Base-by-base conservation (phyloP, 2,329 filamentous ascomycete species). In the Raffaelea deltoideospora region DNA sequence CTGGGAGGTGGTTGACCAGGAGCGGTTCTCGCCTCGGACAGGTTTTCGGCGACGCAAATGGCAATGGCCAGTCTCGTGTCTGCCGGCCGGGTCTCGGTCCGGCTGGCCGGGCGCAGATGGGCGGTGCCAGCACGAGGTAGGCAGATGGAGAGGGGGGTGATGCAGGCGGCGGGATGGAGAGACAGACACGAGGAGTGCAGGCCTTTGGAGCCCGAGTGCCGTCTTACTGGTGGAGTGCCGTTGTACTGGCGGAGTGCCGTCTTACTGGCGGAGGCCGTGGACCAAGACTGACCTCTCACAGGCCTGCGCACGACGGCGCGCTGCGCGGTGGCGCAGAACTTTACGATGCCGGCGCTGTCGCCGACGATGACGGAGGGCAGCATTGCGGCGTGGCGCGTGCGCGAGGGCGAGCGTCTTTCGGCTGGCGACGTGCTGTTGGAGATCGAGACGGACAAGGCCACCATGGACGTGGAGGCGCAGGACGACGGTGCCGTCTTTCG, bases 331-430 rank as follows among this genome's bases (percentile, higher is more conserved):
- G 85, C 84, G 19, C 79, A 86, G 45, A 90, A 87, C 60, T 86
- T 92, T 61, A 81, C 76, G 38, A 93, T 93, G 86, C 85, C 85
- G 20, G 85, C 85, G 29, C 70, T 93, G 44, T 92, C 84, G 43
- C 85, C 85, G 38, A 93, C 85, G 39, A 93, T 93, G 85, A 93
- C 84, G 43, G 85, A 93, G 60, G 85, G 85, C 43, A 90, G 85
- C 59, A 92, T 93, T 51, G 72, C 81, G 33, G 72, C 60, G 43
- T 93, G 85, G 85, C 80, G 76, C 57, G 70, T 92, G 50, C 88
- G 88, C 59, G 85, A 92, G 63, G 85, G 84, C 53, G 82, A 90
- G 48, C 69, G 73, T 35, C 93, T 85, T 58, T 66, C 72, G 34
- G 80, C 84, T 40, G 85, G 85, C 47, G 85, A 93, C 56, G 83